Evolutionary conservation across 192 early-diverging fungal species (phyloP).

Genomic region (Coemansia sp.): DNA sequence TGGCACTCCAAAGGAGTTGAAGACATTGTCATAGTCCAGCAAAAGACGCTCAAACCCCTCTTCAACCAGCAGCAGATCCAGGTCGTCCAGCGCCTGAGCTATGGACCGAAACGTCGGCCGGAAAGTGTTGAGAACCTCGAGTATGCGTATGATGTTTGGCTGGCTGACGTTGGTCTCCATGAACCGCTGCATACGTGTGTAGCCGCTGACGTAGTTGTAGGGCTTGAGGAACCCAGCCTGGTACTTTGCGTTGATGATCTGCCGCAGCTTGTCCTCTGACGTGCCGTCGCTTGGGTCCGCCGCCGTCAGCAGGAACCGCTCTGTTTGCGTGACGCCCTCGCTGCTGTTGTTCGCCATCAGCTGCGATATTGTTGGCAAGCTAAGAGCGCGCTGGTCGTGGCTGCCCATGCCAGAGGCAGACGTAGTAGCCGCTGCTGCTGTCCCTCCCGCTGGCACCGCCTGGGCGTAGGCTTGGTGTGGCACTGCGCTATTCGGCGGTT

Average conservation of each 20-base stretch:
- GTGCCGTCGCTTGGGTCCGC: constrained; percentile 88
- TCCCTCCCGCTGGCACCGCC: not conserved
- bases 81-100: constrained; percentile 86
- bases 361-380: constrained; percentile 45
- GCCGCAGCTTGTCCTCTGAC: constrained; percentile 82
- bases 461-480: not conserved
- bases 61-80: constrained; percentile 92
- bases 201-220: constrained; percentile 94
- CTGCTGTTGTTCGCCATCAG: constrained; percentile 36
- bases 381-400: constrained; percentile 15
- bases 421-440: not conserved
- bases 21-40: constrained; percentile 93
- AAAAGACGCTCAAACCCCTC: constrained; percentile 93
- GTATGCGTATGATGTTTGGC: constrained; percentile 64
- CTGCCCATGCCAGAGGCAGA: not conserved
- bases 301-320: constrained; percentile 81
- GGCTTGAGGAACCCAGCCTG: constrained; percentile 94
- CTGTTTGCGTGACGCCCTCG: constrained; percentile 67
- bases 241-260: constrained; percentile 93
- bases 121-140: constrained; percentile 86
- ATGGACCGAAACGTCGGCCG: constrained; percentile 84
- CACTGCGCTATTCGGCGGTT: not conserved
- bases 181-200: constrained; percentile 82
- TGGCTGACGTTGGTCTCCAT: constrained; percentile 78
- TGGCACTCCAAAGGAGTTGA: constrained; percentile 92